phyloP scores from a whole-genome alignment of 1,284 basidiomycete genomes.

The Microbotryomycetes sp. region DNA sequence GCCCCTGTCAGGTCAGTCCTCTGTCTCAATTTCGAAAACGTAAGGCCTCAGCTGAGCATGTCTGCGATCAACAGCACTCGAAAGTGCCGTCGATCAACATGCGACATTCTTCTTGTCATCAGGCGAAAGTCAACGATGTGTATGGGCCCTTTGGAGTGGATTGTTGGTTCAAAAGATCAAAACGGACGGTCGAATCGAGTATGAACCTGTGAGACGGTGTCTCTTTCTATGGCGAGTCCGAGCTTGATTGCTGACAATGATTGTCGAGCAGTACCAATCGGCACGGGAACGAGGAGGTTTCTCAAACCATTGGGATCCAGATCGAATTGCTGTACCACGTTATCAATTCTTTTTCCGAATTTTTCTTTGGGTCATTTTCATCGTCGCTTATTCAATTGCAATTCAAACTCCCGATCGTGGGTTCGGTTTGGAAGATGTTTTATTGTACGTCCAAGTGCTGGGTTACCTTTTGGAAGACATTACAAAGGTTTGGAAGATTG shows the following conservation, averaged over 20 bases:
- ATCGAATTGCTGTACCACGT: conserved; percentile 78
- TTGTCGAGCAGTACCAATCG: conserved; percentile 45
- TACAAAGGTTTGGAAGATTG: conserved; percentile 27
- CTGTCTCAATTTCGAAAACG: not conserved
- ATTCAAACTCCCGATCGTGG: conserved; percentile 38
- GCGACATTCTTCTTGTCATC: conserved; percentile 72
- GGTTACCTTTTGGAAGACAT: conserved; percentile 37
- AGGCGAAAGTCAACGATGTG: conserved; percentile 65
- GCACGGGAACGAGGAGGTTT: conserved; percentile 48
- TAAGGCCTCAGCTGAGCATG: too few species aligned
- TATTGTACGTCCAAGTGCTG: conserved; percentile 32
- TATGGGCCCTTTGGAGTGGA: conserved; percentile 36
- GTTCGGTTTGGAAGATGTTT: conserved; percentile 33
- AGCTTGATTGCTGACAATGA: too few species aligned
- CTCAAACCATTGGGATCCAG: conserved; percentile 65
- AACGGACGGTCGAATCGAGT: conserved; percentile 12
- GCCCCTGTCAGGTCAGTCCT: conserved; percentile 52
- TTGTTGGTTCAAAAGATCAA: conserved; percentile 39
- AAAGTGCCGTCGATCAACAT: conserved; percentile 72
- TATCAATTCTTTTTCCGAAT: conserved; percentile 51
- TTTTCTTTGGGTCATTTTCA: conserved; percentile 73
- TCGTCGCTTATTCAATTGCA: conserved; percentile 57
- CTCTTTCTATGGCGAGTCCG: conserved; percentile 10
- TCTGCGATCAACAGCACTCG: conserved; percentile 52
- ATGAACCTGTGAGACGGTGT: conserved; percentile 7